These are phyloP conservation scores for Tritrichomonas foetus DNA, from an alignment of 208 protist genomes.

Conservation along the genomic window DNA sequence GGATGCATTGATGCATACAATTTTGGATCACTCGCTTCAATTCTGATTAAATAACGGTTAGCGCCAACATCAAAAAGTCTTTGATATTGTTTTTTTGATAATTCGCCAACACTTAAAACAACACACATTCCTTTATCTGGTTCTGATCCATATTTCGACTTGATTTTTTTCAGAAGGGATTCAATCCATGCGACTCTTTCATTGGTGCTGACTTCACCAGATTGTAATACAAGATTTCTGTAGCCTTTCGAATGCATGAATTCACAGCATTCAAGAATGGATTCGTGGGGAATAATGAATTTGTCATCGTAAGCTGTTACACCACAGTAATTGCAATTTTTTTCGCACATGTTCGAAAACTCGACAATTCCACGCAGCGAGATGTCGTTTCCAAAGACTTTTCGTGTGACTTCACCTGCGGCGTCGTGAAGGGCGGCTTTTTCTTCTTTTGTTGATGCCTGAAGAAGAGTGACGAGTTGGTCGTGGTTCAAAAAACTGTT, in stretches of 20 bases:
- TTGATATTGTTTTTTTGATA: slow-evolving; percentile 52
- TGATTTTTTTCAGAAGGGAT: slow-evolving; percentile 21
- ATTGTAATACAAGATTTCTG: not conserved
- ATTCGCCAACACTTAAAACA: slow-evolving; percentile 56
- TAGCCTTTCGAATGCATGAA: not conserved
- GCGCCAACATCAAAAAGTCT: slow-evolving; percentile 52
- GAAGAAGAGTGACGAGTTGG: not conserved
- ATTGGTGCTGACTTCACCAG: not conserved
- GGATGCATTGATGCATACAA: slow-evolving; percentile 59
- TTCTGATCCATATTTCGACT: not conserved
- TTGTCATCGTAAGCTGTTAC: slow-evolving; percentile 41
- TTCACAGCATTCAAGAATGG: not conserved
- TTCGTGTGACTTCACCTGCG: not conserved
- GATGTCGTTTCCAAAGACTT: not conserved
- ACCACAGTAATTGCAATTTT: slow-evolving; percentile 62
- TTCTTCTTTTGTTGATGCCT: not conserved
- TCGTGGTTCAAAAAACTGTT: not conserved
- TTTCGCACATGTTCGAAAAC: slow-evolving; percentile 61
- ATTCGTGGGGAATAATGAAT: not conserved
- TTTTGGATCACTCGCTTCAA: slow-evolving; percentile 59
- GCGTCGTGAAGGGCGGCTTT: not conserved
- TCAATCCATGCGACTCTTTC: not conserved
- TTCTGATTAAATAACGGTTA: slow-evolving; percentile 56
- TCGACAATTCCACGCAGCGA: slow-evolving; percentile 56
- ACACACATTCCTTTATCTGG: slow-evolving; percentile 50